These are phyloP conservation scores for Picea mariana DNA, from an alignment of 83 land plant species.

Conservation along the genomic window DNA sequence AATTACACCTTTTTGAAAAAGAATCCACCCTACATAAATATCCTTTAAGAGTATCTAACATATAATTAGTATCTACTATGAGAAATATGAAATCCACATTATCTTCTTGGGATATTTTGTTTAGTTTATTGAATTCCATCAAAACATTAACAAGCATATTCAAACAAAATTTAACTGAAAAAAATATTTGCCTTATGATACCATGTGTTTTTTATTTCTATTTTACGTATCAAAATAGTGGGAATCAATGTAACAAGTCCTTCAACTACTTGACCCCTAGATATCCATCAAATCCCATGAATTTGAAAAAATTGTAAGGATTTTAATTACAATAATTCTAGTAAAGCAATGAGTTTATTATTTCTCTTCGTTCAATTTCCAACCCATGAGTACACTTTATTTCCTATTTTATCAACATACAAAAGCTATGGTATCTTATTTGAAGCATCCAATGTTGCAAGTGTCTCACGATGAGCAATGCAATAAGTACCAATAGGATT, in stretches of 20 bases:
- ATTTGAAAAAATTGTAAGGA: background rate
- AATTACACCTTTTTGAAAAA: no score
- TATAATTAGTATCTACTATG: no score
- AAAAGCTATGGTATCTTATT: background rate
- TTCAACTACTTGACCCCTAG: background rate
- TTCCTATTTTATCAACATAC: background rate
- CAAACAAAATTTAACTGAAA: background rate
- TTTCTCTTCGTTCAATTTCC: background rate
- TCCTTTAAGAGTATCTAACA: no score
- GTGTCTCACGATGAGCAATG: background rate
- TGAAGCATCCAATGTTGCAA: background rate
- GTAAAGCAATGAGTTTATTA: background rate
- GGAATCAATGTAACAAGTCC: background rate
- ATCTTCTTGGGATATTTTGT: no score
- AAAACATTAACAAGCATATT: background rate
- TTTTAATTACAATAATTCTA: background rate
- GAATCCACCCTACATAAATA: no score
- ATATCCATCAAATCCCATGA: background rate
- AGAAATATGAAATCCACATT: no score
- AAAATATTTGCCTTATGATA: background rate
- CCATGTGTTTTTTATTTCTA: background rate
- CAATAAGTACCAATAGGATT: background rate
- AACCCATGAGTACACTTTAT: background rate
- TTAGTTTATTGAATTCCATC: no score
- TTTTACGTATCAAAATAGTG: background rate